A percentile compares a stretch with the other conserved stretches of the same genome.
phyloP scores from a whole-genome alignment of 768 basidiomycete species.

The Boletus rubescentipes region DNA sequence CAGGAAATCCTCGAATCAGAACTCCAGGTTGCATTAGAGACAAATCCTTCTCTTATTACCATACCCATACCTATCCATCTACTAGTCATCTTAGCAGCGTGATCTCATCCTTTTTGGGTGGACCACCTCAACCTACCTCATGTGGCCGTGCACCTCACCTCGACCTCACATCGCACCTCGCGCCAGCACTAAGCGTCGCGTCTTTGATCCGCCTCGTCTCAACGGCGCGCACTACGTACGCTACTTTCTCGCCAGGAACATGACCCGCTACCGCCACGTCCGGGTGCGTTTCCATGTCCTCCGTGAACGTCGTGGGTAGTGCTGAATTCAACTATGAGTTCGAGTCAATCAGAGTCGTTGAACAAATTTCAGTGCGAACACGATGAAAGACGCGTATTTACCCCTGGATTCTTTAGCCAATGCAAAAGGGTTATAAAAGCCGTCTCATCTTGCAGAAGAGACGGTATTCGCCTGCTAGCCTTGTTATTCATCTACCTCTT shows the following conservation, averaged over 20 bases:
- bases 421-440: conserved; percentile 23
- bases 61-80: too few species aligned
- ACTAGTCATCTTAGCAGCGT: too few species aligned
- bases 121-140: too few species aligned
- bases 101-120: too few species aligned
- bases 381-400: not conserved
- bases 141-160: too few species aligned
- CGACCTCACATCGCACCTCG: too few species aligned
- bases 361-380: not conserved
- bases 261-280: not conserved
- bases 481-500: not conserved
- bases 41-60: too few species aligned
- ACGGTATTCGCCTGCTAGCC: not conserved
- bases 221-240: not conserved
- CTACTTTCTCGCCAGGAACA: not conserved
- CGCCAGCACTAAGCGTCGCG: too few species aligned
- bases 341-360: not conserved
- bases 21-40: too few species aligned
- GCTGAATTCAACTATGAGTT: too few species aligned
- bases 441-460: not conserved
- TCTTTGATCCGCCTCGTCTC: not conserved
- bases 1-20: not conserved
- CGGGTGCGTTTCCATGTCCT: not conserved
- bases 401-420: too few species aligned
- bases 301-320: not conserved